Percentiles rank a stretch among this genome's conserved stretches.
These are phyloP conservation scores for Luzula sylvatica DNA, from an alignment of 176 grass and related monocot species.

Conservation along the genomic window DNA sequence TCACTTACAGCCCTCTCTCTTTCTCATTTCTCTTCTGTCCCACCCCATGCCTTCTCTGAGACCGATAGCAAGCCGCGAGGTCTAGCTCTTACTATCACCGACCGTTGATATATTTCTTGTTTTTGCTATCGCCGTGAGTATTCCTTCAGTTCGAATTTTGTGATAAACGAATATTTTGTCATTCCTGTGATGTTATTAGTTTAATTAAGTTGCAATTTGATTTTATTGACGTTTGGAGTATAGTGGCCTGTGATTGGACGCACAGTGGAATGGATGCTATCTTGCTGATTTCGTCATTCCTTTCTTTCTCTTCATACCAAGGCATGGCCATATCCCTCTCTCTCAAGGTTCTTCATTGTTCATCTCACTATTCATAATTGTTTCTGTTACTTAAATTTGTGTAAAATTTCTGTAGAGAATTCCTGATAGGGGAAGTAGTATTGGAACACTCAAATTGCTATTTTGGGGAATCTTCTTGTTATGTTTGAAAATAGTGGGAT, in stretches of 20 bases:
- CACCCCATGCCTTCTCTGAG: no score
- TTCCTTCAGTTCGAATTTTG: neutral
- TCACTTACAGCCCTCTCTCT: no score
- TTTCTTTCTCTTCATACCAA: slow-evolving; percentile 93
- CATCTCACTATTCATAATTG: no score
- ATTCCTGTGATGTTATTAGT: neutral
- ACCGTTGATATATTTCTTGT: slow-evolving; percentile 93
- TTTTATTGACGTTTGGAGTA: slow-evolving; percentile 80
- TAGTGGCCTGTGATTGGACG: slow-evolving; percentile 88
- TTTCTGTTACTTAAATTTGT: neutral
- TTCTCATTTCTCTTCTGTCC: no score
- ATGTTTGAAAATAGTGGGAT: no score
- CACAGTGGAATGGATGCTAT: slow-evolving; percentile 82
- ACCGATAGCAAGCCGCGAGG: slow-evolving; percentile 22
- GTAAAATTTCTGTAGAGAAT: slow-evolving; percentile 42
- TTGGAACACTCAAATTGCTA: slow-evolving; percentile 69
- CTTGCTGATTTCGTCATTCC: slow-evolving; percentile 97
- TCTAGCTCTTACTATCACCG: slow-evolving; percentile 45
- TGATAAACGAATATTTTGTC: neutral
- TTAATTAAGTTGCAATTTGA: slow-evolving; percentile 72
- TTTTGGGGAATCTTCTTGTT: slow-evolving; percentile 88
- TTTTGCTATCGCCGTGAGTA: slow-evolving; percentile 66
- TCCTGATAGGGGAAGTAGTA: slow-evolving; percentile 30
- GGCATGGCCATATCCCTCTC: slow-evolving; percentile 91
- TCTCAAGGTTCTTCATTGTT: slow-evolving; percentile 47